Evolutionary conservation across 164 flowering plant species (phyloP), one percentile per base, ranked within the genome.

Genomic region (Dillenia turbinata): DNA sequence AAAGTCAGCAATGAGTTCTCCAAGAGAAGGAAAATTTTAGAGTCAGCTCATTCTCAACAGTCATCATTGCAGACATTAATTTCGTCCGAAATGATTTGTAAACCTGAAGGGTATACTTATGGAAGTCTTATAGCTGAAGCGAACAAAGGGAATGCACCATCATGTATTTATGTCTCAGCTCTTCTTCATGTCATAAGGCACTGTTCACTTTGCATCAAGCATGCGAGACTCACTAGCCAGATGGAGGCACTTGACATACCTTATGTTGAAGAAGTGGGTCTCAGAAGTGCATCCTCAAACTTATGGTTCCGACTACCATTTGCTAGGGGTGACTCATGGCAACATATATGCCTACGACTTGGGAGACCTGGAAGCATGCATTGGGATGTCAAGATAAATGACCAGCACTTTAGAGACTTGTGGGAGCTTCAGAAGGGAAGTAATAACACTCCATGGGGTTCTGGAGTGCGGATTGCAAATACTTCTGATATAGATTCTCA

Each of bases 381-480:
- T 67, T 95, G 99, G 99, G 97, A 92, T 81, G 97, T 95, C 50
- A 95, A 95, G 75, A 91, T 95, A 56, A 84, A 73, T 74, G 99
- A 95, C 65, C 90, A 85, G 62, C 92, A 95, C 70, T 92, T 90
- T 66, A 80, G 83, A 66, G 99, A 95, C 73, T 70, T 95, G 77
- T 88, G 97, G 97, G 99, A 92, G 60, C 96, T 95, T 76, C 96
- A 92, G 65, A 92, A 87, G 69, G 97, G 89, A 62, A 77, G 77
- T 74, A 72, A 59, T 33, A 74, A 47, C 62, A 82, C 94, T 19
- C 78, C 89, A 47, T 95, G 99, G 99, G 97, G 97, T 51, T 76
- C 74, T 65, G 97, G 94, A 59, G 96, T 92, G 66, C 87, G 92
- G 47, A 85, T 90, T 66, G 97, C 99, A 12, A 92, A 87, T 67